A percentile compares a stretch with the other conserved stretches of the same genome.
phyloP scores from a whole-genome alignment of 495 filamentous ascomycete species.

The Thermochaetoides thermophila region DNA sequence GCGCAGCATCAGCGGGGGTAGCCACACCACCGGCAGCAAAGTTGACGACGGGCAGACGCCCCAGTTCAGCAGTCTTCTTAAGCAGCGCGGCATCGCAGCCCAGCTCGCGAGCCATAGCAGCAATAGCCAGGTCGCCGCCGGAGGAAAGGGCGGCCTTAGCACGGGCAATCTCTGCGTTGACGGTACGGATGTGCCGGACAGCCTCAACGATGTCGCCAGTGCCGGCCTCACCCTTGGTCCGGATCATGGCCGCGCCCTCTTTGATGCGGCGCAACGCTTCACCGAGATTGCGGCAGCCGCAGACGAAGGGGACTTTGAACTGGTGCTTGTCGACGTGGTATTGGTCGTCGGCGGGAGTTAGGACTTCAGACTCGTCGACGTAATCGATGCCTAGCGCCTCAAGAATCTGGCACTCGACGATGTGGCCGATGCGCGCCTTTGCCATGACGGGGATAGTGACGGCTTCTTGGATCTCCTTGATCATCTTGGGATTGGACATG shows the following conservation, averaged over 20 bases:
- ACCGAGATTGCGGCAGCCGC: conserved; percentile 88
- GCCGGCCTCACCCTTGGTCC: conserved; percentile 95
- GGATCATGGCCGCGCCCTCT: conserved; percentile 96
- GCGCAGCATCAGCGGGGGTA: conserved; percentile 87
- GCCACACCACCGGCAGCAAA: conserved; percentile 96
- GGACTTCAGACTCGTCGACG: conserved; percentile 93
- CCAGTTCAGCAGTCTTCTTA: conserved; percentile 71
- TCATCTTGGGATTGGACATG: conserved; percentile 93
- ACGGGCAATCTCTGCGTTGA: conserved; percentile 66
- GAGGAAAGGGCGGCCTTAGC: conserved; percentile 47
- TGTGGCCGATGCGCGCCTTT: conserved; percentile 94
- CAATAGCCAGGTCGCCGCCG: conserved; percentile 51
- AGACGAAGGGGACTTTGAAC: conserved; percentile 86
- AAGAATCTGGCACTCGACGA: conserved; percentile 97
- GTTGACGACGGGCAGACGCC: conserved; percentile 88
- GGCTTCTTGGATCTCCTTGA: conserved; percentile 87
- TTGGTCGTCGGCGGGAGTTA: conserved; percentile 81
- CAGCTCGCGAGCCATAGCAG: conserved; percentile 67
- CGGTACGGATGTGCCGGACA: conserved; percentile 87
- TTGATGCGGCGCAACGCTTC: conserved; percentile 84
- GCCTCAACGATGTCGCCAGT: conserved; percentile 98
- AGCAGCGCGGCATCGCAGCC: conserved; percentile 62
- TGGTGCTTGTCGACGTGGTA: conserved; percentile 83
- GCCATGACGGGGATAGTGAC: conserved; percentile 99
- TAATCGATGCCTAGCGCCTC: conserved; percentile 92